Evolutionary conservation across 192 early-diverging fungal genomes (phyloP).

Genomic region (Coemansia guatemalensis): DNA sequence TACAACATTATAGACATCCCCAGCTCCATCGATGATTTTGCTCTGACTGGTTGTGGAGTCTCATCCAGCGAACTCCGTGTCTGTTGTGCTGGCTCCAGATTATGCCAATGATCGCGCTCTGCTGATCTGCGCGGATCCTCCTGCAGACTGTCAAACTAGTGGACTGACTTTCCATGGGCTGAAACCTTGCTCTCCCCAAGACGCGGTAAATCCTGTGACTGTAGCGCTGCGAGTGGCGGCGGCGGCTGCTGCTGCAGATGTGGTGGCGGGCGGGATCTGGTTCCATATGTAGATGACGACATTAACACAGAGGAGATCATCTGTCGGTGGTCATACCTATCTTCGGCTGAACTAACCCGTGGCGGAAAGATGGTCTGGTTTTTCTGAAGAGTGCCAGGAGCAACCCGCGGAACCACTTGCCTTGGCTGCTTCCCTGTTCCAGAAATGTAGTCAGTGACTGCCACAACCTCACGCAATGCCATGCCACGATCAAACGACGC

Average conservation of each 20-base stretch:
- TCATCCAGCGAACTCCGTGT: neutral
- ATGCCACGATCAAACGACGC: conserved; percentile 50
- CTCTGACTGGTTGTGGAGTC: conserved; percentile 5
- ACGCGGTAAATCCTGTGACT: too few relatives aligned
- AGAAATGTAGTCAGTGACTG: conserved; percentile 26
- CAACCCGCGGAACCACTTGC: neutral
- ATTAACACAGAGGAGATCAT: neutral
- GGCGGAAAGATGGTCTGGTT: conserved; percentile 11
- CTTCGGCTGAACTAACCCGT: conserved; percentile 26
- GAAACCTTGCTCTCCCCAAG: too few relatives aligned
- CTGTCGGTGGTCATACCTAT: neutral
- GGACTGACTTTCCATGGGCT: conserved; percentile 24
- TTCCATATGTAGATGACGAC: neutral
- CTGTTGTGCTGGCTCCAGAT: neutral
- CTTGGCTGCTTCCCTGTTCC: neutral
- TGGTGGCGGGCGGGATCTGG: neutral
- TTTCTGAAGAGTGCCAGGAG: too few relatives aligned
- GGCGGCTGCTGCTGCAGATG: neutral
- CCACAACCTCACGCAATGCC: conserved; percentile 29
- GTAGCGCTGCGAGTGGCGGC: neutral
- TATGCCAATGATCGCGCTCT: too few relatives aligned
- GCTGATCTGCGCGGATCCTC: neutral
- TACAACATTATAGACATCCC: conserved; percentile 46
- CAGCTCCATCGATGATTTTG: conserved; percentile 33
- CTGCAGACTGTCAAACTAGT: conserved; percentile 34